Percentiles rank a stretch among this genome's conserved stretches.
Conservation (phyloP, 2,329 filamentous ascomycete genomes). For the Alternaria tenuissima region DNA sequence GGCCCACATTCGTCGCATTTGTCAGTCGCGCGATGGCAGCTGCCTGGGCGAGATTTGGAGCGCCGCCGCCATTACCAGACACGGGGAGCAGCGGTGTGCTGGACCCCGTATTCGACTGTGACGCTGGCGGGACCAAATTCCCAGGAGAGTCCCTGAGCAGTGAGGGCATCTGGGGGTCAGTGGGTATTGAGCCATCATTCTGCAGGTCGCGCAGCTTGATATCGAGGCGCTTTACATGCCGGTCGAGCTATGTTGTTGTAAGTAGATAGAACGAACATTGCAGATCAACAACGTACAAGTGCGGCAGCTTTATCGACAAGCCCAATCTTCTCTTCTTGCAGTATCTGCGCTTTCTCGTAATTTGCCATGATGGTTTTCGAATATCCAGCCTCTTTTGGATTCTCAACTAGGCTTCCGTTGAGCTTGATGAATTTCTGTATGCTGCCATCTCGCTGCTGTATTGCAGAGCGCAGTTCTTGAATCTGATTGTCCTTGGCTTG, state of each 20-base stretch:
- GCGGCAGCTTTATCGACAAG: conserved; percentile 71
- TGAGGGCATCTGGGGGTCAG: conserved; percentile 67
- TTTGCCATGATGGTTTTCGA: conserved; percentile 72
- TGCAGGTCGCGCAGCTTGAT: conserved; percentile 67
- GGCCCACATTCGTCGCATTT: conserved; percentile 46
- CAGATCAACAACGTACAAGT: conserved; percentile 58
- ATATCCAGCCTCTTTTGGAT: conserved; percentile 77
- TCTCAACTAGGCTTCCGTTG: conserved; percentile 75
- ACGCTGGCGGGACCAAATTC: conserved; percentile 59
- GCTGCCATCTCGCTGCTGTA: conserved; percentile 75
- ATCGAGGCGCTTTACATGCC: conserved; percentile 70
- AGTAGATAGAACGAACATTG: conserved; percentile 13
- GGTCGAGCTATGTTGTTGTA: conserved; percentile 58
- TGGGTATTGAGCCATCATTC: conserved; percentile 66
- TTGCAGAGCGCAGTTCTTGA: conserved; percentile 71
- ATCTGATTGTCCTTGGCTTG: conserved; percentile 79
- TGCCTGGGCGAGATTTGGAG: conserved; percentile 60
- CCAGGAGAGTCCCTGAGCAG: conserved; percentile 60
- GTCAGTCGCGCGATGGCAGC: conserved; percentile 57
- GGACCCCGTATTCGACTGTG: conserved; percentile 56
- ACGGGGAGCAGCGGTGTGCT: conserved; percentile 63
- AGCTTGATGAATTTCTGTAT: conserved; percentile 84
- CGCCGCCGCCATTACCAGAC: conserved; percentile 63
- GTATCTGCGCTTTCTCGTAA: conserved; percentile 71
- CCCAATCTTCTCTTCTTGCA: conserved; percentile 78